Evolutionary conservation across 2,329 filamentous ascomycete species (phyloP).

Genomic region (Nakataea oryzae): DNA sequence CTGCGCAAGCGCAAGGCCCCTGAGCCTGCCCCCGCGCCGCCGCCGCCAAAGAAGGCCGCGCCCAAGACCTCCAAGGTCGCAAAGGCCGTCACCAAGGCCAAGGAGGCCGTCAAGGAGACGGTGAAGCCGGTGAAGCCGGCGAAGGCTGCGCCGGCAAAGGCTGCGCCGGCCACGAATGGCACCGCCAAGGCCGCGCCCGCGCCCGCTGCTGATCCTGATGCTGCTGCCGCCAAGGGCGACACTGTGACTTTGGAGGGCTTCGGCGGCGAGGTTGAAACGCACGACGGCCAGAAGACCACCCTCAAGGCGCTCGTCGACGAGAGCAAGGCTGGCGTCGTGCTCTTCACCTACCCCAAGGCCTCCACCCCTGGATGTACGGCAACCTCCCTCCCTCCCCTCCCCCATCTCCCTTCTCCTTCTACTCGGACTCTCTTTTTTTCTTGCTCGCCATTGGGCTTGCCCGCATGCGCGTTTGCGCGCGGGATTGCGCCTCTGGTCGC

Average conservation of each 20-base stretch:
- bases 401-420: background rate
- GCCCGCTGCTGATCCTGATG: conserved; percentile 18
- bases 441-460: too few species aligned
- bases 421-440: too few species aligned
- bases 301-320: conserved; percentile 71
- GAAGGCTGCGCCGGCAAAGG: conserved; percentile 9
- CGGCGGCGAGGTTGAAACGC: conserved; percentile 67
- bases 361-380: conserved; percentile 79
- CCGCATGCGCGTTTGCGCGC: background rate
- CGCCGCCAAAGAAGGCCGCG: conserved; percentile 33
- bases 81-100: conserved; percentile 16
- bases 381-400: background rate
- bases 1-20: conserved; percentile 53
- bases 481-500: background rate
- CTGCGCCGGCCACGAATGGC: conserved; percentile 9
- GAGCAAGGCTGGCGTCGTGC: conserved; percentile 75
- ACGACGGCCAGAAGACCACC: conserved; percentile 72
- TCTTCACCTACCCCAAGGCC: conserved; percentile 94
- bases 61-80: conserved; percentile 13
- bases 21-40: conserved; percentile 31
- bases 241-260: conserved; percentile 47
- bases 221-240: conserved; percentile 36
- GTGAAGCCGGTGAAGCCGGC: conserved; percentile 10
- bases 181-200: conserved; percentile 7
- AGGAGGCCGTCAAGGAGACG: conserved; percentile 8